Conservation (phyloP, 305 asterid species). For the Fraxinus greggii region DNA sequence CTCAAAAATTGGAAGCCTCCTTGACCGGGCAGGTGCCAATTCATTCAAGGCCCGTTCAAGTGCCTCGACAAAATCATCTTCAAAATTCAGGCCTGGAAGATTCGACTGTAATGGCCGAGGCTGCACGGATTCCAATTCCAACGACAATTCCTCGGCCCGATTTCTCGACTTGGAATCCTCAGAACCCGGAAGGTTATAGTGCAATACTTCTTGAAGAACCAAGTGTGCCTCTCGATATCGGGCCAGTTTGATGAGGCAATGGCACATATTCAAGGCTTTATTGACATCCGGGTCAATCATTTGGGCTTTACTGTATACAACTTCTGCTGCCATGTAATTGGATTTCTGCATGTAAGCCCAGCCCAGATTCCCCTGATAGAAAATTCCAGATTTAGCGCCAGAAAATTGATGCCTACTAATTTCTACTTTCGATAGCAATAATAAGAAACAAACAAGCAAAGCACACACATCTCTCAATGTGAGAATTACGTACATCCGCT, state of each 20-base stretch:
- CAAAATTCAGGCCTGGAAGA: slow-evolving; percentile 36
- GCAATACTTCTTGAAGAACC: slow-evolving; percentile 57
- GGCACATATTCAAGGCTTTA: slow-evolving; percentile 75
- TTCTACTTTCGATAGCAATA: not conserved
- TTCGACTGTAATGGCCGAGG: slow-evolving; percentile 17
- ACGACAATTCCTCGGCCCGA: slow-evolving; percentile 54
- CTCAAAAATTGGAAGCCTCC: slow-evolving; percentile 83
- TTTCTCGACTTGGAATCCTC: slow-evolving; percentile 48
- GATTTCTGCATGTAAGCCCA: slow-evolving; percentile 89
- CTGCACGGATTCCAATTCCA: slow-evolving; percentile 37
- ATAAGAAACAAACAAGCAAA: not conserved
- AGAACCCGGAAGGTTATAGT: slow-evolving; percentile 50
- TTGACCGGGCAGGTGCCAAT: slow-evolving; percentile 66
- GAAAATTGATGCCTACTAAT: not conserved
- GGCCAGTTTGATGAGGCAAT: slow-evolving; percentile 60
- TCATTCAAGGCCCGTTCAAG: slow-evolving; percentile 52
- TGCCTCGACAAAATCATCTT: slow-evolving; percentile 53
- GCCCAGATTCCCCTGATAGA: slow-evolving; percentile 66
- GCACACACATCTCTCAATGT: not conserved
- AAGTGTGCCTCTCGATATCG: slow-evolving; percentile 53
- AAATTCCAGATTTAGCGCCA: not conserved
- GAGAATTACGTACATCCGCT: not conserved
- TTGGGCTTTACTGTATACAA: slow-evolving; percentile 73
- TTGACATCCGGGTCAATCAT: slow-evolving; percentile 80
- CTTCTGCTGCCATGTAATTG: slow-evolving; percentile 75